phyloP scores from a whole-genome alignment of 2,329 filamentous ascomycete genomes.

The Xylariales sp. region DNA sequence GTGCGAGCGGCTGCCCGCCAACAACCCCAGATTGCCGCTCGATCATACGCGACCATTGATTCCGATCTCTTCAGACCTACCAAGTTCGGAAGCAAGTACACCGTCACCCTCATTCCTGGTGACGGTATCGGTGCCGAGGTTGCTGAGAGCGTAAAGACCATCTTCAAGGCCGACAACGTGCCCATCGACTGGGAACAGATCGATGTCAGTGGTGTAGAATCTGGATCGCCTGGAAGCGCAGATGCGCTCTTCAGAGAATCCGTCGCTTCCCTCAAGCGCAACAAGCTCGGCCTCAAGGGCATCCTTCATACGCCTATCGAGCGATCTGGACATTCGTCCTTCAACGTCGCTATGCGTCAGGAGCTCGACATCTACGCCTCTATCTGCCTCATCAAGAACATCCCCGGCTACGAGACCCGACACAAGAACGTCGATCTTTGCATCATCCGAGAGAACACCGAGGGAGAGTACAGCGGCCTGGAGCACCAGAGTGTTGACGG shows the following conservation, averaged over 20 bases:
- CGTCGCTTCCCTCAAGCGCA: slow-evolving; percentile 90
- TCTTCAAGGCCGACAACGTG: slow-evolving; percentile 99
- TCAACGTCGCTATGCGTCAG: slow-evolving; percentile 99
- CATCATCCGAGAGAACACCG: slow-evolving; percentile 99
- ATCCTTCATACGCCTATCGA: slow-evolving; percentile 97
- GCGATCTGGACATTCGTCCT: slow-evolving; percentile 95
- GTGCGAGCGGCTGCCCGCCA: slow-evolving; percentile 43
- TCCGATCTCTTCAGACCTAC: slow-evolving; percentile 98
- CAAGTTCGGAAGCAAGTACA: slow-evolving; percentile 99
- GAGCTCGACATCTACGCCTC: slow-evolving; percentile 99
- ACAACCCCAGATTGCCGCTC: slow-evolving; percentile 38
- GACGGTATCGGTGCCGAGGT: slow-evolving; percentile 98
- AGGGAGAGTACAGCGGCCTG: slow-evolving; percentile 98
- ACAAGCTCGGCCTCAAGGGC: slow-evolving; percentile 98
- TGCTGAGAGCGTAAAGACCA: slow-evolving; percentile 95
- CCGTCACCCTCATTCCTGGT: slow-evolving; percentile 95
- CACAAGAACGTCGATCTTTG: slow-evolving; percentile 97
- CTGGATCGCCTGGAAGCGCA: slow-evolving; percentile 72
- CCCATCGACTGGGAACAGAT: slow-evolving; percentile 99
- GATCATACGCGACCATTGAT: slow-evolving; percentile 74
- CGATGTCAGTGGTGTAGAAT: slow-evolving; percentile 86
- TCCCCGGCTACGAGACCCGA: slow-evolving; percentile 94
- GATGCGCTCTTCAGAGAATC: slow-evolving; percentile 95
- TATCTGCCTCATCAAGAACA: slow-evolving; percentile 98
- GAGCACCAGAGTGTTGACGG: slow-evolving; percentile 97